These are phyloP conservation scores for Phytopythium delawarense DNA, from an alignment of 352 stramenopile genomes.

Conservation along the genomic window DNA sequence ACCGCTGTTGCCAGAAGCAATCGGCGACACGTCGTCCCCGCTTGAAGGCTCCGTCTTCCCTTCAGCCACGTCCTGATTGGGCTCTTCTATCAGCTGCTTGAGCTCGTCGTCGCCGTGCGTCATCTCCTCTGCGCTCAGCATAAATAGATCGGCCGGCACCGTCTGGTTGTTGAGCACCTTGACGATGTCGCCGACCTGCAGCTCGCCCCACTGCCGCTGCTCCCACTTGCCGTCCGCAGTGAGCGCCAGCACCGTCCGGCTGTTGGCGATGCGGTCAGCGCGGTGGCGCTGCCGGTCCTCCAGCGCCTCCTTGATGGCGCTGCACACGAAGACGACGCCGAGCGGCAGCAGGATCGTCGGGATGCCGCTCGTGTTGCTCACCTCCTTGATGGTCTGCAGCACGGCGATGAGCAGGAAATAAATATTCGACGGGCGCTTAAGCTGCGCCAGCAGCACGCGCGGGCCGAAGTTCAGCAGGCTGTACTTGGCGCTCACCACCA, in stretches of 20 bases:
- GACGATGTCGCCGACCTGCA: constrained; percentile 80
- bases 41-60: constrained; percentile 1
- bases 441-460: constrained; percentile 65
- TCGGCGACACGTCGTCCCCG: constrained; percentile 1
- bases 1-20: constrained; percentile 7
- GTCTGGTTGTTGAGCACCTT: constrained; percentile 67
- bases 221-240: constrained; percentile 42
- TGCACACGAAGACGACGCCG: constrained; percentile 74
- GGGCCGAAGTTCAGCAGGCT: constrained; percentile 71
- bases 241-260: constrained; percentile 45
- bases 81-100: constrained; percentile 12
- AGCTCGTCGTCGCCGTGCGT: constrained; percentile 39
- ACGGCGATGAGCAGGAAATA: constrained; percentile 87
- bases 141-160: constrained; percentile 65
- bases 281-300: constrained; percentile 79
- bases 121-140: constrained; percentile 51
- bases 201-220: constrained; percentile 49
- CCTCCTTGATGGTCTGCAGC: constrained; percentile 76
- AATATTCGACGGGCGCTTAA: constrained; percentile 73
- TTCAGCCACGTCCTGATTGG: background rate
- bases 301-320: constrained; percentile 76
- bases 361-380: constrained; percentile 85
- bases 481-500: constrained; percentile 83
- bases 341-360: constrained; percentile 77
- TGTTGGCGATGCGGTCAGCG: constrained; percentile 71